These are phyloP conservation scores for Aspergillus latus DNA, from an alignment of 2,329 filamentous ascomycete genomes.

Conservation along the genomic window DNA sequence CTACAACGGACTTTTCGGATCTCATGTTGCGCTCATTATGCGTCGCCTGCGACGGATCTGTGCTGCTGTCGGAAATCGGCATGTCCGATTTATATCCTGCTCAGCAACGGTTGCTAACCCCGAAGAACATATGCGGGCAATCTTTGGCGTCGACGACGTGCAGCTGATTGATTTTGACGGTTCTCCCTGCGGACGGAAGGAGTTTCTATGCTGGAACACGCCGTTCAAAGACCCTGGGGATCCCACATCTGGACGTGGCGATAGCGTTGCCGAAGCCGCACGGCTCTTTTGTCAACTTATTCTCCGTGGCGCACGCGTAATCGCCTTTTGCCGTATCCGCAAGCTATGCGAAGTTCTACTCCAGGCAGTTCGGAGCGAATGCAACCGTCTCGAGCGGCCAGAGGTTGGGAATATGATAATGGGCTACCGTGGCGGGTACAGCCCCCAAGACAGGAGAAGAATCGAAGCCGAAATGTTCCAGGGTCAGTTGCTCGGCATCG, in stretches of 20 bases:
- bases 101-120: constrained; percentile 96
- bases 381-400: constrained; percentile 68
- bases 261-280: constrained; percentile 80
- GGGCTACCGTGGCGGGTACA: constrained; percentile 95
- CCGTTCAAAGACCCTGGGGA: constrained; percentile 88
- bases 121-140: constrained; percentile 82
- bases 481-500: constrained; percentile 85
- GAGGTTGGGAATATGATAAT: constrained; percentile 81
- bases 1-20: constrained; percentile 92
- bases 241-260: constrained; percentile 80
- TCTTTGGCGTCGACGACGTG: constrained; percentile 86
- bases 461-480: constrained; percentile 98
- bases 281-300: constrained; percentile 88
- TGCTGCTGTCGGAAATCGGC: constrained; percentile 80
- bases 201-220: constrained; percentile 97
- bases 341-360: constrained; percentile 86
- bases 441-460: constrained; percentile 78
- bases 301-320: constrained; percentile 82
- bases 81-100: constrained; percentile 89
- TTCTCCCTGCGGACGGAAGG: constrained; percentile 86
- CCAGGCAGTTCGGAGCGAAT: constrained; percentile 73
- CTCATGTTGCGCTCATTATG: constrained; percentile 95
- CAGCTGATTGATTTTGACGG: constrained; percentile 86
- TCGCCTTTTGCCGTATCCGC: constrained; percentile 86
- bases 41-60: constrained; percentile 82